phyloP scores from a whole-genome alignment of 225 moss, liverwort and hornwort species.

The Takakia lepidozioides region DNA sequence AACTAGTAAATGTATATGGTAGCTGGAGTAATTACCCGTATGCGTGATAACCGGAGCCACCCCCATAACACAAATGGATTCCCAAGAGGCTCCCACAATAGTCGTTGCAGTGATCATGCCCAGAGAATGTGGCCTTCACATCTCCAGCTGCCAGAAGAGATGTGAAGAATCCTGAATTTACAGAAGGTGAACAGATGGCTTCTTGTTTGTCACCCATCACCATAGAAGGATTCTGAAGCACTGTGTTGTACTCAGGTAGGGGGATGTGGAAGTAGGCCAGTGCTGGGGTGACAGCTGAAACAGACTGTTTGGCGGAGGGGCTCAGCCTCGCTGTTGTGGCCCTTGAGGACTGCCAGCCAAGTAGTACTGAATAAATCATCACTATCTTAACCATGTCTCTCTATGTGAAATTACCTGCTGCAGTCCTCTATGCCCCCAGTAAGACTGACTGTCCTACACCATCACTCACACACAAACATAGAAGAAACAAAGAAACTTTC shows the following conservation, averaged over 20 bases:
- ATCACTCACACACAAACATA: too few relatives aligned
- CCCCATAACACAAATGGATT: slow-evolving; percentile 84
- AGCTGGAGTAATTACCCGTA: slow-evolving; percentile 47
- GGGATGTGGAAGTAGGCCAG: slow-evolving; percentile 96
- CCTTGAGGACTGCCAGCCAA: too few relatives aligned
- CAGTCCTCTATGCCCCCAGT: too few relatives aligned
- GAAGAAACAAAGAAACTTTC: too few relatives aligned
- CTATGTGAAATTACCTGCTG: too few relatives aligned
- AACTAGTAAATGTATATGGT: too few relatives aligned
- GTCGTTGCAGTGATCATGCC: slow-evolving; percentile 96
- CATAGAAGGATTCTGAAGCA: slow-evolving; percentile 44
- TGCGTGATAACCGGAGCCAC: slow-evolving; percentile 90
- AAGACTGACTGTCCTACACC: too few relatives aligned
- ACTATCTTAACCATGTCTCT: too few relatives aligned
- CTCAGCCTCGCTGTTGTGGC: too few relatives aligned
- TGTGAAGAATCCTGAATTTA: slow-evolving; percentile 92
- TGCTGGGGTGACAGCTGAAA: slow-evolving; percentile 49
- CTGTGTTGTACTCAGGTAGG: slow-evolving; percentile 80
- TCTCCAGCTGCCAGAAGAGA: slow-evolving; percentile 71
- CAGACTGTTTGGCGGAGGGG: slow-evolving; percentile 14
- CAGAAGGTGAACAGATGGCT: slow-evolving; percentile 57
- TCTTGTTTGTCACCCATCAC: slow-evolving; percentile 79
- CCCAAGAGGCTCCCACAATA: slow-evolving; percentile 84
- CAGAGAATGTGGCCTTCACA: slow-evolving; percentile 89
- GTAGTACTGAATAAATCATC: too few relatives aligned